phyloP scores from a whole-genome alignment of 2,329 filamentous ascomycete species.

The Calonectria pauciramosa region DNA sequence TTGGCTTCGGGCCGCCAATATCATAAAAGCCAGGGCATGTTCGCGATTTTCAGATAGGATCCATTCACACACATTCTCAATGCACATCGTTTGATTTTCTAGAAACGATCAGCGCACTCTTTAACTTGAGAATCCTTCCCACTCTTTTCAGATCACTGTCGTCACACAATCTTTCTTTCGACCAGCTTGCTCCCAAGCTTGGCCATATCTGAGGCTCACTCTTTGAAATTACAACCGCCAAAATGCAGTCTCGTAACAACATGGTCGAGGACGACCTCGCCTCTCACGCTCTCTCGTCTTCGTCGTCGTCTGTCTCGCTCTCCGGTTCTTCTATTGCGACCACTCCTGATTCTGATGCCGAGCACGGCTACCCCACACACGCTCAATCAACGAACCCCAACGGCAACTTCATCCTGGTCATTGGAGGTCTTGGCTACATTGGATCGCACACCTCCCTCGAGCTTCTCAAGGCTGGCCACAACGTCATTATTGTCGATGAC shows the following conservation, averaged over 20 bases:
- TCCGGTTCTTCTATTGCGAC: constrained; percentile 7
- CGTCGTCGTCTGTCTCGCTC: constrained; percentile 10
- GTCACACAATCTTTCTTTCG: background rate
- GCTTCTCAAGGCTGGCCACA: constrained; percentile 66
- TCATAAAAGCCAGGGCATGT: constrained; percentile 15
- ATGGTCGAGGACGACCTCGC: background rate
- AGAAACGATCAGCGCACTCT: background rate
- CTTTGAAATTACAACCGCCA: constrained; percentile 6
- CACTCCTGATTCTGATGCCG: constrained; percentile 17
- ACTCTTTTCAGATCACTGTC: constrained; percentile 7
- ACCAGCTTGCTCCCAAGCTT: background rate
- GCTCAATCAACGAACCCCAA: constrained; percentile 2
- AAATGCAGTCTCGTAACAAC: constrained; percentile 3
- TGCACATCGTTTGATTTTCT: constrained; percentile 23
- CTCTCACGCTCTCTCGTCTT: constrained; percentile 2
- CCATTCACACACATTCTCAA: constrained; percentile 6
- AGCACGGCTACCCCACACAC: background rate
- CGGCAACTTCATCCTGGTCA: constrained; percentile 58
- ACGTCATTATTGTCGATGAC: constrained; percentile 63
- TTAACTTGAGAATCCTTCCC: constrained; percentile 1
- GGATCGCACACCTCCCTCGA: constrained; percentile 69
- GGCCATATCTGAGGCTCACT: background rate
- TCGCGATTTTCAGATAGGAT: background rate
- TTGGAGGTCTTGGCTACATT: constrained; percentile 68
- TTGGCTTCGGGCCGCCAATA: constrained; percentile 14